A percentile compares a stretch with the other conserved stretches of the same genome.
phyloP scores from a whole-genome alignment of 257 asterid species.

The Capsicum chinense region DNA sequence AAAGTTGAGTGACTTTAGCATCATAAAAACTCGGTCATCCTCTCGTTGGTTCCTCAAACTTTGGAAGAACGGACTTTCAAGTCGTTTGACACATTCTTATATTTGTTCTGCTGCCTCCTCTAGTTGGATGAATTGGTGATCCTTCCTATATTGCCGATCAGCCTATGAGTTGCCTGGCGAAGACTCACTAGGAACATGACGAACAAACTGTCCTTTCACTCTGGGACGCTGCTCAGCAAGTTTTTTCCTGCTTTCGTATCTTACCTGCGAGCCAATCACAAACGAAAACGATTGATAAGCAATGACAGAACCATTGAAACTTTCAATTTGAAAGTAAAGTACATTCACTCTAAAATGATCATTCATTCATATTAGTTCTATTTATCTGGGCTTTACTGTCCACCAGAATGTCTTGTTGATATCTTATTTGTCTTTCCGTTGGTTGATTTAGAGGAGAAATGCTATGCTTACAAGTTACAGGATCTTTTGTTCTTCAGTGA shows the following conservation, averaged over 20 bases:
- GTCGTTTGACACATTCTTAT: constrained; percentile 42
- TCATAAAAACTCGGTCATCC: not conserved
- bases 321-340: not conserved
- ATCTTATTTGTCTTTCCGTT: not conserved
- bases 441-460: not conserved
- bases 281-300: not conserved
- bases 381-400: not conserved
- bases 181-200: constrained; percentile 55
- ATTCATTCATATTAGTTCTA: not conserved
- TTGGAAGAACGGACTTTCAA: constrained; percentile 17
- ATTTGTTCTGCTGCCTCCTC: constrained; percentile 36
- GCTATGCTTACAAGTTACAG: not conserved
- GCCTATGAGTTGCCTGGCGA: constrained; percentile 48
- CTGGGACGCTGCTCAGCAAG: constrained; percentile 92
- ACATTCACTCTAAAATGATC: not conserved
- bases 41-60: not conserved
- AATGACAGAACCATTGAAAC: not conserved
- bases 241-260: constrained; percentile 85
- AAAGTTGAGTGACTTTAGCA: not conserved
- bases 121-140: constrained; percentile 24
- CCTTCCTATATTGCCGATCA: constrained; percentile 35
- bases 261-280: constrained; percentile 52
- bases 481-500: not conserved
- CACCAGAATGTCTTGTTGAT: not conserved
- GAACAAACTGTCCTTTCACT: constrained; percentile 87